Percentiles rank a stretch among this genome's conserved stretches.
Conservation (phyloP, 345 rosid genomes). For the Lepidium didymum region DNA sequence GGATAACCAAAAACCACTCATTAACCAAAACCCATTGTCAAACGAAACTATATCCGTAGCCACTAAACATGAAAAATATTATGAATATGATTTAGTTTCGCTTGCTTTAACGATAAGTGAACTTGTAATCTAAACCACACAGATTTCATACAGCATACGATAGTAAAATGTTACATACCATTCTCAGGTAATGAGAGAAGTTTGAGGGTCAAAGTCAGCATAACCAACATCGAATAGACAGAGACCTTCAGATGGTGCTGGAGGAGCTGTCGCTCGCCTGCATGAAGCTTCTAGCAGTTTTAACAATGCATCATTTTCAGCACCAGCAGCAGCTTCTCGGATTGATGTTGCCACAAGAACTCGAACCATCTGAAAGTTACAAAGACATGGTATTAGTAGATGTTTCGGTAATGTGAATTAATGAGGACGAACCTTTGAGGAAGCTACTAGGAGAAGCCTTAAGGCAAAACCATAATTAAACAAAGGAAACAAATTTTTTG, state of each 20-base stretch:
- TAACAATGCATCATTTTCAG: conserved; percentile 62
- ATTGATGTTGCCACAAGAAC: conserved; percentile 86
- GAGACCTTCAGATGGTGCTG: conserved; percentile 84
- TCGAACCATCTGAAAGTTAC: conserved; percentile 63
- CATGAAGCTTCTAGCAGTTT: conserved; percentile 73
- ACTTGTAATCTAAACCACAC: neutral
- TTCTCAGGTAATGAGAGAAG: conserved; percentile 45
- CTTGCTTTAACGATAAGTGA: neutral
- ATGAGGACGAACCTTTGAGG: neutral
- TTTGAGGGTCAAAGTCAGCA: conserved; percentile 50
- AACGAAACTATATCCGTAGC: neutral
- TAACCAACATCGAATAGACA: conserved; percentile 86
- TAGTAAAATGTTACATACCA: neutral
- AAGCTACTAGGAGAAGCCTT: neutral
- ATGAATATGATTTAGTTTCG: neutral
- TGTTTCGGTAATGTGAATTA: neutral
- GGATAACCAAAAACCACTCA: neutral
- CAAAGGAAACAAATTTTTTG: neutral
- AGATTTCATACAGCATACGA: neutral
- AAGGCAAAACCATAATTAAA: neutral
- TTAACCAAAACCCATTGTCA: neutral
- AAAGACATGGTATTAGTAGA: neutral
- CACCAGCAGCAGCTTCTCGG: conserved; percentile 93
- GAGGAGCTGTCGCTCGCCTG: conserved; percentile 93
- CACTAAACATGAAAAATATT: neutral